Percentiles rank a stretch among this genome's conserved stretches.
These are phyloP conservation scores for Mycena olivaceomarginata DNA, from an alignment of 768 basidiomycete species.

Conservation along the genomic window DNA sequence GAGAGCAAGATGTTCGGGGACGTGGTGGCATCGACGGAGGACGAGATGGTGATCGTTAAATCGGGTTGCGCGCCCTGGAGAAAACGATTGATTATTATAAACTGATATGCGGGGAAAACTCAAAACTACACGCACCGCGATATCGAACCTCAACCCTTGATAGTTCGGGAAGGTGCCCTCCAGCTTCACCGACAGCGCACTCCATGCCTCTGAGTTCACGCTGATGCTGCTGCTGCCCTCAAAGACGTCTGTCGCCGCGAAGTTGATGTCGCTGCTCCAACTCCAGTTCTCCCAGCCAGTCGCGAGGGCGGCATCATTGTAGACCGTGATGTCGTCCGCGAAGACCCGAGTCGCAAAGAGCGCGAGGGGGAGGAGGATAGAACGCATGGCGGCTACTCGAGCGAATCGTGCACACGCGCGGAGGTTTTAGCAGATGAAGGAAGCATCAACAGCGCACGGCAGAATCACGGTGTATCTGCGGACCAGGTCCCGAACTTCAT, in stretches of 20 bases:
- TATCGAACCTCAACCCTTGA: constrained; percentile 71
- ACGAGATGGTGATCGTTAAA: constrained; percentile 62
- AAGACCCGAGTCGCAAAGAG: constrained; percentile 21
- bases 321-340: constrained; percentile 62
- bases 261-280: constrained; percentile 66
- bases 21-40: constrained; percentile 58
- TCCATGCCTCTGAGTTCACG: constrained; percentile 62
- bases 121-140: constrained; percentile 59
- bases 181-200: constrained; percentile 67
- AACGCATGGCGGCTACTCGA: constrained; percentile 9
- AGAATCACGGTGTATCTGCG: constrained; percentile 33
- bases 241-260: constrained; percentile 65
- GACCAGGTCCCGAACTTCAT: constrained; percentile 32
- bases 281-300: constrained; percentile 73
- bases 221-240: constrained; percentile 65
- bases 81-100: not conserved
- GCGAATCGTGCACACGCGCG: too few relatives aligned
- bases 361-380: constrained; percentile 29
- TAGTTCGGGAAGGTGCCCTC: constrained; percentile 63
- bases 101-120: not conserved
- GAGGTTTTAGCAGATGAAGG: too few relatives aligned
- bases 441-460: not conserved
- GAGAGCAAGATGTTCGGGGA: constrained; percentile 65
- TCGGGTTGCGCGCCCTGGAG: constrained; percentile 66
- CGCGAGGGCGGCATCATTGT: constrained; percentile 63